Evolutionary conservation across 768 basidiomycete genomes (phyloP).

Genomic region (Boletus speciosus): DNA sequence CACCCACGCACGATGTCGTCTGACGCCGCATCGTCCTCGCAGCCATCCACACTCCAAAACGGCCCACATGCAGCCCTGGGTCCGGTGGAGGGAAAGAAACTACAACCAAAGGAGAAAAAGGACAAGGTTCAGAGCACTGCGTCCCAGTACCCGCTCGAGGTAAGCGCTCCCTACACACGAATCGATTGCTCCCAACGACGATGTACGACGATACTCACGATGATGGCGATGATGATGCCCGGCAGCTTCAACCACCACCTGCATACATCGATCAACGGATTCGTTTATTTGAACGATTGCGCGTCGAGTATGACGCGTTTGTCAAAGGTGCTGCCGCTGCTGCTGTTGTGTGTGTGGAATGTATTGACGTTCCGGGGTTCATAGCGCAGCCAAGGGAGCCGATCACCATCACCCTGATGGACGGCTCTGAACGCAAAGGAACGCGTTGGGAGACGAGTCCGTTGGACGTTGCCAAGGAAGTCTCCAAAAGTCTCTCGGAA

Average conservation of each 20-base stretch:
- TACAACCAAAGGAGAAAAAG: conserved; percentile 44
- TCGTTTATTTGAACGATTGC: conserved; percentile 84
- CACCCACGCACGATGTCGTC: conserved; percentile 46
- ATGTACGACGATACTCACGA: background rate
- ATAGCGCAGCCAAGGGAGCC: conserved; percentile 74
- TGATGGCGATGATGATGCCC: background rate
- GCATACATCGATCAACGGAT: conserved; percentile 88
- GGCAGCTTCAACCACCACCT: conserved; percentile 76
- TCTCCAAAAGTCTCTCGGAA: conserved; percentile 86
- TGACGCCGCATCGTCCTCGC: conserved; percentile 45
- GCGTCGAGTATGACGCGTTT: conserved; percentile 77
- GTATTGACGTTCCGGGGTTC: background rate
- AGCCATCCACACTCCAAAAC: conserved; percentile 44
- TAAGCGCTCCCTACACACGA: conserved; percentile 20
- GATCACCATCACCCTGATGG: conserved; percentile 80
- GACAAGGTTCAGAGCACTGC: conserved; percentile 28
- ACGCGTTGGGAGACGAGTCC: conserved; percentile 95
- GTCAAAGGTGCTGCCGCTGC: conserved; percentile 53
- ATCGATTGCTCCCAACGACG: no score
- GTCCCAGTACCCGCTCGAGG: conserved; percentile 63
- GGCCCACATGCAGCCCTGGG: conserved; percentile 35
- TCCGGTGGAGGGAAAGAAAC: conserved; percentile 35
- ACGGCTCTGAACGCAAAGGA: conserved; percentile 80
- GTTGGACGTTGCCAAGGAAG: conserved; percentile 82
- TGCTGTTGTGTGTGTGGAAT: no score